These are phyloP conservation scores for Erysiphe pulchra DNA, from an alignment of 2,329 filamentous ascomycete genomes.

Conservation along the genomic window DNA sequence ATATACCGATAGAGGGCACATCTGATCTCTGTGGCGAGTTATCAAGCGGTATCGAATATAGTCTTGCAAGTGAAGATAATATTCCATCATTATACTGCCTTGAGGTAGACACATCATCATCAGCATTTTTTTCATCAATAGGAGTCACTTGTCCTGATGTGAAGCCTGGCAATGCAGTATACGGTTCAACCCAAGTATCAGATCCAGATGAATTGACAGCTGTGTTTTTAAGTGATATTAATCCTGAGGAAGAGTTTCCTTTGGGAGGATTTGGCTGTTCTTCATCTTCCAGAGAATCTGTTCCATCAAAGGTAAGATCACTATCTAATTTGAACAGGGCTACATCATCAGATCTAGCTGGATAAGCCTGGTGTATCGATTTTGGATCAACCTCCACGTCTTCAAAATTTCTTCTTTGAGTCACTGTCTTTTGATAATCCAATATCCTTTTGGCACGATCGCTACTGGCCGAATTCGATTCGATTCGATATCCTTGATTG, in stretches of 20 bases:
- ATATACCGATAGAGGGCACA: conserved; percentile 9
- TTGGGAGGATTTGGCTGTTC: not conserved
- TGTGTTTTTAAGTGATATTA: too few species aligned
- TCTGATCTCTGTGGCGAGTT: conserved; percentile 10
- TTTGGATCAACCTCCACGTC: too few species aligned
- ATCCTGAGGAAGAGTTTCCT: too few species aligned
- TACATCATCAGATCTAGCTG: conserved; percentile 12
- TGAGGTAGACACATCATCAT: conserved; percentile 40
- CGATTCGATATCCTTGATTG: too few species aligned
- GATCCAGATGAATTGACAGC: conserved; percentile 1
- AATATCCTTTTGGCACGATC: too few species aligned
- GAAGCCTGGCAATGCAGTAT: conserved; percentile 5
- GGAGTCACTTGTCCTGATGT: conserved; percentile 22
- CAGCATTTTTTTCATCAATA: conserved; percentile 18
- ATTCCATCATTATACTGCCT: conserved; percentile 47
- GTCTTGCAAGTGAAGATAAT: conserved; percentile 43
- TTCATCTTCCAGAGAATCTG: conserved; percentile 9
- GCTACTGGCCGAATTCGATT: too few species aligned
- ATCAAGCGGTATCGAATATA: conserved; percentile 27
- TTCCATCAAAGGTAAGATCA: conserved; percentile 8
- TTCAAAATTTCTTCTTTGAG: too few species aligned
- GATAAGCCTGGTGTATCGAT: conserved; percentile 1
- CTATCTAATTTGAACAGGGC: conserved; percentile 10
- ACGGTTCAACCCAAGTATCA: conserved; percentile 4
- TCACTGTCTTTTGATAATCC: too few species aligned